phyloP scores from a whole-genome alignment of 1,284 basidiomycete species.

The Malassezia pachydermatis region DNA sequence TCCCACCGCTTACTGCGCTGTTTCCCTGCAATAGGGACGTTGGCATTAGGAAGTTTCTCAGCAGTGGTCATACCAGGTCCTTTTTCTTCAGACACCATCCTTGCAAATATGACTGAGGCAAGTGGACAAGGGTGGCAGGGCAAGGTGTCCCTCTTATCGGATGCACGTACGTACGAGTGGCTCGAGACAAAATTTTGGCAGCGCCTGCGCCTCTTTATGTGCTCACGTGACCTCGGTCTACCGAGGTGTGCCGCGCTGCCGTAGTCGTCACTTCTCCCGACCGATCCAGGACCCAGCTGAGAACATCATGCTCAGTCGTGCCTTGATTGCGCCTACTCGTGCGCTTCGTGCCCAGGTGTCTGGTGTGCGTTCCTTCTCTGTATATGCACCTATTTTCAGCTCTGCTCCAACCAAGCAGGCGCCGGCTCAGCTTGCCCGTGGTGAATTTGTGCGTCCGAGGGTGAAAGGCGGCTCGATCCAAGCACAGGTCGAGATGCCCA shows the following conservation, averaged over 20 bases:
- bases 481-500: conserved; percentile 5
- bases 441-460: conserved; percentile 14
- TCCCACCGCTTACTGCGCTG: conserved; percentile 9
- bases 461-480: not conserved
- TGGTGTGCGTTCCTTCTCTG: not conserved
- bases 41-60: not conserved
- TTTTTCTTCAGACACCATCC: too few relatives aligned
- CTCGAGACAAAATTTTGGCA: too few relatives aligned
- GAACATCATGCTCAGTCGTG: conserved; percentile 9
- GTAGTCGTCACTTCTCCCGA: conserved; percentile 1
- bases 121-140: too few relatives aligned
- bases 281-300: not conserved
- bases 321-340: conserved; percentile 5
- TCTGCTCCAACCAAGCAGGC: conserved; percentile 3
- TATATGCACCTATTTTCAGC: not conserved
- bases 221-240: not conserved
- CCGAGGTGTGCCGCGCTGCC: conserved; percentile 2
- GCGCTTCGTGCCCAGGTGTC: not conserved
- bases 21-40: not conserved
- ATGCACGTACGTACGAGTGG: too few relatives aligned
- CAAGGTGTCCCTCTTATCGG: too few relatives aligned
- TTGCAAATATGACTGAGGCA: too few relatives aligned
- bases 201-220: too few relatives aligned
- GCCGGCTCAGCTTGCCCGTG: not conserved
- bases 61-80: too few relatives aligned